These are phyloP conservation scores for Dryadomyces quercus-mongolicae DNA, from an alignment of 2,329 filamentous ascomycete species.

Conservation along the genomic window DNA sequence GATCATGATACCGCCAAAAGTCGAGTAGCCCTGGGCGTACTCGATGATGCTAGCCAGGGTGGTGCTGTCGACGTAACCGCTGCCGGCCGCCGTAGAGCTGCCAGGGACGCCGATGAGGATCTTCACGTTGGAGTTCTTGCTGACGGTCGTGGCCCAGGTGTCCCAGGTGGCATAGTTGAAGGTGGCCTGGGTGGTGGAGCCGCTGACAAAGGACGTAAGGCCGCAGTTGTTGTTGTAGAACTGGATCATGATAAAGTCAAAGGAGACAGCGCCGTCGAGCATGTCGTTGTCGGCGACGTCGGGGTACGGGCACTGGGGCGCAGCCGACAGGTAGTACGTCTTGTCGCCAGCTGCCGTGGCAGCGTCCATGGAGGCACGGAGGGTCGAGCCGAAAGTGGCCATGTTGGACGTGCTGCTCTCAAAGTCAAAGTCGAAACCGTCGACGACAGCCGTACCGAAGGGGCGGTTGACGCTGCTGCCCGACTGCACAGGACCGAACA, in stretches of 20 bases:
- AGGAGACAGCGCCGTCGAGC: conserved; percentile 38
- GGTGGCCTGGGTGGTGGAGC: conserved; percentile 30
- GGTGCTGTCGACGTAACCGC: conserved; percentile 39
- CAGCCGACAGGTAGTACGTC: conserved; percentile 48
- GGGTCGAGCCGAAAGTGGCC: conserved; percentile 43
- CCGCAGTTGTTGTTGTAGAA: conserved; percentile 63
- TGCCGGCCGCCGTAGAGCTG: conserved; percentile 33
- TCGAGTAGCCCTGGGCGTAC: conserved; percentile 41
- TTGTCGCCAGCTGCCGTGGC: conserved; percentile 33
- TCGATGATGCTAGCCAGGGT: conserved; percentile 36
- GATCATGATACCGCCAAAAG: conserved; percentile 57
- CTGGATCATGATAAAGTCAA: conserved; percentile 52
- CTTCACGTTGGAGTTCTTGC: conserved; percentile 47
- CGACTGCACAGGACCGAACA: conserved; percentile 47
- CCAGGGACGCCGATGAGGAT: conserved; percentile 50
- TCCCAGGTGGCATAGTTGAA: conserved; percentile 57
- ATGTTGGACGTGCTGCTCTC: conserved; percentile 50
- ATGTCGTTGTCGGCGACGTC: conserved; percentile 46
- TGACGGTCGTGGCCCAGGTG: conserved; percentile 46
- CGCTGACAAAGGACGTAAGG: conserved; percentile 34
- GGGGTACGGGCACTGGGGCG: conserved; percentile 57
- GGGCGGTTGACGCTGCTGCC: conserved; percentile 42
- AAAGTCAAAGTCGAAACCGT: conserved; percentile 71
- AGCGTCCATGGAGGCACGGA: conserved; percentile 43
- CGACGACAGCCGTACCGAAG: conserved; percentile 52